Conservation (phyloP, 345 rosid genomes). For the Cardamine occulta region DNA sequence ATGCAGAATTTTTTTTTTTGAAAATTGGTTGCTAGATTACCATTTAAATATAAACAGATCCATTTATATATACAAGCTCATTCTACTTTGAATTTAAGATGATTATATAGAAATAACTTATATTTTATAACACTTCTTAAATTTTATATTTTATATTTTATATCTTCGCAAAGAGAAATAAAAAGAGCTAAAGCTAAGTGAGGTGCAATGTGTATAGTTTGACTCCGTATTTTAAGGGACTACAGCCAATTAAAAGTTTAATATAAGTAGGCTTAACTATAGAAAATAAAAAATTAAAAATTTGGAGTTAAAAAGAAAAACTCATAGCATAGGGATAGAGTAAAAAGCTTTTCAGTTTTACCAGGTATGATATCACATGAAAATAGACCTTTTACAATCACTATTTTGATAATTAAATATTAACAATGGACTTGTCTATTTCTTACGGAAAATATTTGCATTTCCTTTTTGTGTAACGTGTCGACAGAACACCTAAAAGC, state of each 20-base stretch:
- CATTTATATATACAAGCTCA: neutral
- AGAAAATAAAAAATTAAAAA: neutral
- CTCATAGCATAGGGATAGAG: constrained; percentile 26
- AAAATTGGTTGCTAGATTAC: neutral
- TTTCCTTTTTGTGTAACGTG: constrained; percentile 18
- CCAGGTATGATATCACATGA: constrained; percentile 28
- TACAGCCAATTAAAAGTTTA: constrained; percentile 9
- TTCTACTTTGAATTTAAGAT: neutral
- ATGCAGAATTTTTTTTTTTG: neutral
- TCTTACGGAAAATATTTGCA: neutral
- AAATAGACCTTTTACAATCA: constrained; percentile 18
- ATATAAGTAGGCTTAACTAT: neutral
- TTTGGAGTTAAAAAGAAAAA: neutral
- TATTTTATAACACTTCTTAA: neutral
- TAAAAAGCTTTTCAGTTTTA: constrained; percentile 27
- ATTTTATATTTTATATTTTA: no score
- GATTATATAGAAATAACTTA: neutral
- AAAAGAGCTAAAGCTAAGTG: constrained; percentile 20
- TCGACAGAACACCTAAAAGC: constrained; percentile 16
- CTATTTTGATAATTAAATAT: constrained; percentile 23
- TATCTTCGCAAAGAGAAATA: neutral
- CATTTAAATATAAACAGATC: neutral
- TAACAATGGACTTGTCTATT: neutral
- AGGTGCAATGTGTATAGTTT: constrained; percentile 21
- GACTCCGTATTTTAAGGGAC: constrained; percentile 40